Evolutionary conservation across 2,329 filamentous ascomycete species (phyloP).

Genomic region (Talaromyces atroroseus): DNA sequence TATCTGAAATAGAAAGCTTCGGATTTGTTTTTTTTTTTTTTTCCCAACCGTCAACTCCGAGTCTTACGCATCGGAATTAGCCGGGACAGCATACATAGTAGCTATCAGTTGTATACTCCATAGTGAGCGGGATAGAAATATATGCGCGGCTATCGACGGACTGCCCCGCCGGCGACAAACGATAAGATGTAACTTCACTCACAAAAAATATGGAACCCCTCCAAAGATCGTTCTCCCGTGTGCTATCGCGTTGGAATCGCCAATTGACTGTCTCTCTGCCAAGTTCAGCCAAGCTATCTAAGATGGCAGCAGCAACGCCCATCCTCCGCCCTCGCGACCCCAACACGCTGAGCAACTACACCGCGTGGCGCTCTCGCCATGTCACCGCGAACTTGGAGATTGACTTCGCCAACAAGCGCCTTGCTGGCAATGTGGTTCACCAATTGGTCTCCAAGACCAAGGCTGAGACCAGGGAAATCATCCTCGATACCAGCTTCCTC

Average conservation of each 20-base stretch:
- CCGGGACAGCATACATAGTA: too few relatives aligned
- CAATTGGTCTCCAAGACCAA: constrained; percentile 72
- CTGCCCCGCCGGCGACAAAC: not conserved
- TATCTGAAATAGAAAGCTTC: too few relatives aligned
- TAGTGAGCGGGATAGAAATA: too few relatives aligned
- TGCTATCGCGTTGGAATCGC: not conserved
- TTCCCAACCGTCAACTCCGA: too few relatives aligned
- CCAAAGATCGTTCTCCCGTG: not conserved
- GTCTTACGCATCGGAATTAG: too few relatives aligned
- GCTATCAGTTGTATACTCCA: too few relatives aligned
- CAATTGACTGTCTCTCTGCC: not conserved
- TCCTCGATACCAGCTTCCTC: constrained; percentile 84
- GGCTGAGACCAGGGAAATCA: constrained; percentile 65
- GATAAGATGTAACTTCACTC: not conserved
- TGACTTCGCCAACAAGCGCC: constrained; percentile 72
- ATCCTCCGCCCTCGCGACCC: constrained; percentile 62
- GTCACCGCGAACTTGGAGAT: constrained; percentile 76
- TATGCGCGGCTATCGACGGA: constrained; percentile 6
- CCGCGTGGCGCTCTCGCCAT: constrained; percentile 77
- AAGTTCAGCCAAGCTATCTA: not conserved
- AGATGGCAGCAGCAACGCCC: constrained; percentile 35
- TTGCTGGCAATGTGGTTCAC: constrained; percentile 72
- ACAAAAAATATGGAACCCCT: not conserved
- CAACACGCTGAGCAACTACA: constrained; percentile 88
- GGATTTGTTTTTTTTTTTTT: too few relatives aligned